phyloP scores from a whole-genome alignment of 352 stramenopile genomes.

The Globisporangium viniferum region DNA sequence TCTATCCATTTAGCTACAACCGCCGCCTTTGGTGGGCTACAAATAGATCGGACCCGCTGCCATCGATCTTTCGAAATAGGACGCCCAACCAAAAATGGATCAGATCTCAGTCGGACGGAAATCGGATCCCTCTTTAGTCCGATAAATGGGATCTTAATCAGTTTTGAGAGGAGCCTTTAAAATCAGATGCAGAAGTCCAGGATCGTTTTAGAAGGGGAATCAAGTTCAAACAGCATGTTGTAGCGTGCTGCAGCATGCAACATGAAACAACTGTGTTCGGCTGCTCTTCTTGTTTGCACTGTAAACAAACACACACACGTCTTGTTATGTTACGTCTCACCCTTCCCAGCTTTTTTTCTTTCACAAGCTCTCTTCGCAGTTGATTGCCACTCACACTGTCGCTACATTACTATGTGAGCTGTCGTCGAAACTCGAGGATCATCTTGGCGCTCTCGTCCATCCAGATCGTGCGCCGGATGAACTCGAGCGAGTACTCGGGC shows the following conservation, averaged over 20 bases:
- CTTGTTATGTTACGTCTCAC: constrained; percentile 9
- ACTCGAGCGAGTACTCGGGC: constrained; percentile 62
- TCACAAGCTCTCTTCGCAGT: neutral
- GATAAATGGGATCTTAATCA: neutral
- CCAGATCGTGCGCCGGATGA: constrained; percentile 63
- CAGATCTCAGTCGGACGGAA: neutral
- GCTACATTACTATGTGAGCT: constrained; percentile 8
- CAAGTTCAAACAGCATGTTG: neutral
- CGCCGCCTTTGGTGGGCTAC: too few relatives aligned
- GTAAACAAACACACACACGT: neutral
- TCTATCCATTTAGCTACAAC: too few relatives aligned
- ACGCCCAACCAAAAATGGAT: neutral
- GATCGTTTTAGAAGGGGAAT: neutral
- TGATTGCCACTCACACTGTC: neutral
- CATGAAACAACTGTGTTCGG: neutral
- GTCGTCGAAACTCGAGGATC: constrained; percentile 55
- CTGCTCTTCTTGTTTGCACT: neutral
- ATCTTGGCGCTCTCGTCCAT: constrained; percentile 34
- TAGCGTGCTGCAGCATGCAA: neutral
- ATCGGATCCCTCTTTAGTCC: neutral
- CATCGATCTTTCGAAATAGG: neutral
- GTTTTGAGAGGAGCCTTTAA: neutral
- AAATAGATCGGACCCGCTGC: too few relatives aligned
- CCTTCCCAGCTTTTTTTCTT: neutral
- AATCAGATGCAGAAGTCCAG: neutral